These are phyloP conservation scores for Alternaria arbusti DNA, from an alignment of 2,329 filamentous ascomycete species.

Conservation along the genomic window DNA sequence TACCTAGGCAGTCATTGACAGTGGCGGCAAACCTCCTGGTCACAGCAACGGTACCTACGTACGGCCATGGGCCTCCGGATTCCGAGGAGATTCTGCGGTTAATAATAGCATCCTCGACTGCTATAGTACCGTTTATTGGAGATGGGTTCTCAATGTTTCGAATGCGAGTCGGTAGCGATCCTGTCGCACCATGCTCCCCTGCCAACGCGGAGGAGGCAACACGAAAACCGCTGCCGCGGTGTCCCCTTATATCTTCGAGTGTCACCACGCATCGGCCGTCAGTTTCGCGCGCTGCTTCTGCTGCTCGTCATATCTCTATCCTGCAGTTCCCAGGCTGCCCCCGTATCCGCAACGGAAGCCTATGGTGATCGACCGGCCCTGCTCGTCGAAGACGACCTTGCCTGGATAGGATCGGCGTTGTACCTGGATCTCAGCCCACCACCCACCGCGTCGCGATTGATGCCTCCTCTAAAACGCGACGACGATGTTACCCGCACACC, in stretches of 20 bases:
- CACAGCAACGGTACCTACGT: neutral
- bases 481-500: conserved; percentile 31
- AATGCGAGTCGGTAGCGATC: conserved; percentile 30
- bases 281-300: conserved; percentile 27
- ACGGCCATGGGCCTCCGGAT: conserved; percentile 31
- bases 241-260: conserved; percentile 25
- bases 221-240: conserved; percentile 27
- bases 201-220: conserved; percentile 25
- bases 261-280: conserved; percentile 12
- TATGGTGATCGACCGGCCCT: conserved; percentile 43
- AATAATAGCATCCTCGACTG: conserved; percentile 22
- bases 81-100: conserved; percentile 14
- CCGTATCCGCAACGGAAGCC: conserved; percentile 31
- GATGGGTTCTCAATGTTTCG: conserved; percentile 24
- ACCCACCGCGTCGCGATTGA: conserved; percentile 36
- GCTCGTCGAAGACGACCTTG: conserved; percentile 30
- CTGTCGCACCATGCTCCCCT: conserved; percentile 45
- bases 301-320: conserved; percentile 34
- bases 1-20: neutral
- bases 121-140: conserved; percentile 17
- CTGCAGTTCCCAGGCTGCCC: conserved; percentile 35
- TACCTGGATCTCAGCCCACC: conserved; percentile 40
- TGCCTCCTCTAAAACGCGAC: conserved; percentile 40
- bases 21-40: neutral
- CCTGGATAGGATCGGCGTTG: conserved; percentile 39